Base-by-base conservation (phyloP, 257 asterid genomes). In the Agastache rugosa region DNA sequence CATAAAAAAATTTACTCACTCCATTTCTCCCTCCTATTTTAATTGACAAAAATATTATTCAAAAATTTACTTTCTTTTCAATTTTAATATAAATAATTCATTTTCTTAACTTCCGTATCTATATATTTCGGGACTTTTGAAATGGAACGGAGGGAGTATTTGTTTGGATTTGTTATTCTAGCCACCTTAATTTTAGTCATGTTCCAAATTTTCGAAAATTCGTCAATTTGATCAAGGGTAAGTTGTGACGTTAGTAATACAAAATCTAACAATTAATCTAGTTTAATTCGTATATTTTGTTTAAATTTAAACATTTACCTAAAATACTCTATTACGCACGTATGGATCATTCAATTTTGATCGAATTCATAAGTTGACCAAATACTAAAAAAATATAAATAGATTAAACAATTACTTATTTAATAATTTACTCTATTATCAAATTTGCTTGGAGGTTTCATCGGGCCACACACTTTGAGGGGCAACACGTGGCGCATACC, bases 401-500 rank as follows among this genome's bases (percentile, higher is more conserved):
- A 54, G 31, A 20, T 54, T 54, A 54, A 51, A 31, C 35, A 31
- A 31, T 31, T 51, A 15, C 5, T 47, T 16, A 44, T 14, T 44
- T 11, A 44, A 11, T 12, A 12, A 12, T 44, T 44, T 44, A 11
- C 16, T 44, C 12, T 37, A 54, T 10, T 54, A 51, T 51, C 4
- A 54, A 54, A 11, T 22, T 9, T 54, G 34, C 31, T 22, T 3
- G 16, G 31, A 54, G 61, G 8, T 58, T 20, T 58, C 8, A 58
- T 58, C 23, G 15, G 39, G 25, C 19, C 29, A 20, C 31, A 20
- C 31, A 20, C 44, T 2, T 15, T 11, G 8, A 16, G 47, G 34
- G 10, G 4, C 15, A 8, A 71, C 64, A 80, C 79, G 84, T 72
- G 84, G 39, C 39, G 19, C 22, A 15, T 6, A 27, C 17, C 35